phyloP scores from a whole-genome alignment of 164 flowering plant genomes.

The Macadamia integrifolia region DNA sequence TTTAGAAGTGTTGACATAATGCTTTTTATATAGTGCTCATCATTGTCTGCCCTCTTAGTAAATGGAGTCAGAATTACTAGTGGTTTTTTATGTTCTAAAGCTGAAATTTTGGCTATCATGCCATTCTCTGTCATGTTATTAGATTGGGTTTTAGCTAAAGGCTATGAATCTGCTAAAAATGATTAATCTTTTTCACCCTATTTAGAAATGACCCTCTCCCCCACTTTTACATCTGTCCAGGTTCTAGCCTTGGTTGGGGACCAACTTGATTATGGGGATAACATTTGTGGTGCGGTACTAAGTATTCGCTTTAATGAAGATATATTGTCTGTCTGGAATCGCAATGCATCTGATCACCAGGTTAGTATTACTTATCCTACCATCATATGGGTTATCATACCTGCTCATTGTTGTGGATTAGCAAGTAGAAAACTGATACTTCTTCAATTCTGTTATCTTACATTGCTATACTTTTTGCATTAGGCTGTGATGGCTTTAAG shows the following conservation, averaged over 20 bases:
- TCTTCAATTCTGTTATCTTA: constrained; percentile 6
- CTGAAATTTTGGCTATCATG: too few relatives aligned
- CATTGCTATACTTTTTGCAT: background rate
- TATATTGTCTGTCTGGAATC: constrained; percentile 91
- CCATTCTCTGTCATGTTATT: too few relatives aligned
- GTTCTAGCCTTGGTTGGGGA: constrained; percentile 92
- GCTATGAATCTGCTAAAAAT: too few relatives aligned
- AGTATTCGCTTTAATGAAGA: constrained; percentile 95
- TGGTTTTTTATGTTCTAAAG: too few relatives aligned
- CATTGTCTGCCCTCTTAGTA: too few relatives aligned
- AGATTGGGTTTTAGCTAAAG: too few relatives aligned
- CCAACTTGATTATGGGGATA: constrained; percentile 84
- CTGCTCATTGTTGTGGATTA: background rate
- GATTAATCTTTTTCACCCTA: too few relatives aligned
- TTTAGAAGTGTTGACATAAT: too few relatives aligned
- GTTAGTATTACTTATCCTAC: constrained; percentile 26
- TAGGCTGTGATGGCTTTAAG: constrained; percentile 89
- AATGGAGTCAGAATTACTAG: too few relatives aligned
- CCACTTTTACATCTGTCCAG: constrained; percentile 20
- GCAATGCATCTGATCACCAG: constrained; percentile 94
- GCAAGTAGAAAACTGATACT: background rate
- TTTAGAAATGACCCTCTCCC: too few relatives aligned
- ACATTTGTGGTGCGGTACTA: constrained; percentile 89
- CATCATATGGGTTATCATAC: background rate
- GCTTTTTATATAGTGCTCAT: too few relatives aligned